Percentiles rank a stretch among this genome's conserved stretches.
phyloP scores from a whole-genome alignment of 192 early-diverging fungal species.

The Lobulomyces angularis region DNA sequence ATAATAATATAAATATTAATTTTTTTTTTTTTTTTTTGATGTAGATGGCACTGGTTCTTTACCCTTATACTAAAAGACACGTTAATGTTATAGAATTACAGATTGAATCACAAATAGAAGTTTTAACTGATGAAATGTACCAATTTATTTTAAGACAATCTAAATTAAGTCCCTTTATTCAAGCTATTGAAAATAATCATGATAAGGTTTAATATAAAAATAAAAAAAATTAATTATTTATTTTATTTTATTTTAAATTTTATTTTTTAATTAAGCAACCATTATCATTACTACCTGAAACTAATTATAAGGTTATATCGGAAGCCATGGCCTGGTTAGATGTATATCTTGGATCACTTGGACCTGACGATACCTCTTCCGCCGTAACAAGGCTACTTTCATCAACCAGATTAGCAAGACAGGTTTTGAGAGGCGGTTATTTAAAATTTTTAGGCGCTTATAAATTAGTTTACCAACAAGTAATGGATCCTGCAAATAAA shows the following conservation, averaged over 20 bases:
- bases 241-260: slow-evolving; percentile 4
- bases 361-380: slow-evolving; percentile 41
- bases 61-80: slow-evolving; percentile 48
- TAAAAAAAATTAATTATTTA: background rate
- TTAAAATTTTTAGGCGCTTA: slow-evolving; percentile 53
- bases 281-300: slow-evolving; percentile 31
- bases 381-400: slow-evolving; percentile 17
- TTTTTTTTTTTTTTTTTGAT: background rate
- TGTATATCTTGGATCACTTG: slow-evolving; percentile 46
- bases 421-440: slow-evolving; percentile 37
- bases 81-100: slow-evolving; percentile 41
- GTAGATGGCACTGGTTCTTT: slow-evolving; percentile 50
- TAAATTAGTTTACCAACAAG: slow-evolving; percentile 29
- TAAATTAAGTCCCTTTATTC: slow-evolving; percentile 37
- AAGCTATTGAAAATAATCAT: slow-evolving; percentile 41
- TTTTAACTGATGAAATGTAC: slow-evolving; percentile 55
- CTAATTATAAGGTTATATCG: slow-evolving; percentile 37
- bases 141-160: slow-evolving; percentile 47
- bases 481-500: slow-evolving; percentile 46
- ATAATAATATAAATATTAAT: background rate
- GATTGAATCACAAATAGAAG: slow-evolving; percentile 50
- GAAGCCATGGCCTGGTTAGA: slow-evolving; percentile 49
- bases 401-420: slow-evolving; percentile 31
- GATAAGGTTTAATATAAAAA: slow-evolving; percentile 22
- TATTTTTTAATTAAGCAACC: slow-evolving; percentile 30